Percentiles rank a stretch among this genome's conserved stretches.
phyloP scores from a whole-genome alignment of 805 yeast species.

The Clavispora asparagi region DNA sequence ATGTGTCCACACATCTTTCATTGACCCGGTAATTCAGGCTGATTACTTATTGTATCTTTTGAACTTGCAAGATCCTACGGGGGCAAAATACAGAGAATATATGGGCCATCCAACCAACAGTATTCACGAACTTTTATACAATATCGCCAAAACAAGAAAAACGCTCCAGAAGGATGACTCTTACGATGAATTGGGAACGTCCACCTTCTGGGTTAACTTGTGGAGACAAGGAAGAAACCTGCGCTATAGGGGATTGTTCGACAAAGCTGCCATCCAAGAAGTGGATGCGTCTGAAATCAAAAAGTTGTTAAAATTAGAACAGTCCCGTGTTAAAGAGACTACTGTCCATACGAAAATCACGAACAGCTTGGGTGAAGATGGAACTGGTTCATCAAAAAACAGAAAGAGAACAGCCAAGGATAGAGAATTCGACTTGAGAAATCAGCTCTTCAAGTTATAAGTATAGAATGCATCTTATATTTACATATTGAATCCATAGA shows the following conservation, averaged over 20 bases:
- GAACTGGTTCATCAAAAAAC: slow-evolving; percentile 28
- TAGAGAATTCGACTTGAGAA: slow-evolving; percentile 35
- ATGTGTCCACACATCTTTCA: slow-evolving; percentile 59
- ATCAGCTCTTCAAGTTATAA: slow-evolving; percentile 33
- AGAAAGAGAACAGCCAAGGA: slow-evolving; percentile 42
- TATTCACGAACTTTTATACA: slow-evolving; percentile 49
- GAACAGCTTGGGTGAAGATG: slow-evolving; percentile 36
- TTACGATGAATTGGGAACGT: slow-evolving; percentile 55
- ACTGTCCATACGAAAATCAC: slow-evolving; percentile 24
- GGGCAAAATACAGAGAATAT: slow-evolving; percentile 41
- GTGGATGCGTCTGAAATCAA: slow-evolving; percentile 20
- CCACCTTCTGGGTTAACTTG: slow-evolving; percentile 55
- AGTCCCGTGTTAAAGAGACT: slow-evolving; percentile 22
- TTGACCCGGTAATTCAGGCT: slow-evolving; percentile 82
- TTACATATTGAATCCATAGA: not conserved
- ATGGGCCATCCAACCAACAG: slow-evolving; percentile 66
- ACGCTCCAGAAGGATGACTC: slow-evolving; percentile 29
- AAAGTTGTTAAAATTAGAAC: slow-evolving; percentile 23
- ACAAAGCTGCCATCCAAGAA: slow-evolving; percentile 28
- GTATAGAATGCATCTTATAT: not conserved
- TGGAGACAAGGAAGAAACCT: slow-evolving; percentile 53
- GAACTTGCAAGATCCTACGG: slow-evolving; percentile 55
- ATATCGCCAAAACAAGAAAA: slow-evolving; percentile 40
- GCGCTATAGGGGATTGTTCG: slow-evolving; percentile 31
- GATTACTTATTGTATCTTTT: slow-evolving; percentile 75